These are phyloP conservation scores for Austroboletus niveus DNA, from an alignment of 1,284 basidiomycete species.

Conservation along the genomic window DNA sequence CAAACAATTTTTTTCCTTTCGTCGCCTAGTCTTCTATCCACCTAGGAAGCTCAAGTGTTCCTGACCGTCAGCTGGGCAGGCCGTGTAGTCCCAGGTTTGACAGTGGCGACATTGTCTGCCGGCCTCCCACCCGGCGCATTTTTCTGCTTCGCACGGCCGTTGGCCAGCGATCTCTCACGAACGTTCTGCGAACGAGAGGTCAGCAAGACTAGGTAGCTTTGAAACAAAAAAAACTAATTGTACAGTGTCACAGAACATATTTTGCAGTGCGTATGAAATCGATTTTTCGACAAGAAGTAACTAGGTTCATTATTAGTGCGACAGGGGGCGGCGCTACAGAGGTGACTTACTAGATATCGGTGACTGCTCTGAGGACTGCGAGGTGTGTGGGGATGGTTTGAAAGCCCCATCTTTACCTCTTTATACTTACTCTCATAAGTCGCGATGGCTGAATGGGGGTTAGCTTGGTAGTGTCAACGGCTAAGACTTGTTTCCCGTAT, in stretches of 20 bases:
- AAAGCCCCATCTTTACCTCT: background rate
- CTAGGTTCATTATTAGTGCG: background rate
- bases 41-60: background rate
- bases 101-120: background rate
- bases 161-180: background rate
- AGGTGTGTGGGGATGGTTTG: background rate
- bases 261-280: background rate
- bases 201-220: background rate
- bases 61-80: constrained; percentile 1
- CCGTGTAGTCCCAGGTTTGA: constrained; percentile 6
- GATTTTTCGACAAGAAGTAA: background rate
- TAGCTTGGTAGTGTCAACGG: too few relatives aligned
- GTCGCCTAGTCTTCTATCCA: too few relatives aligned
- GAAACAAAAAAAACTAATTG: background rate
- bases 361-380: background rate
- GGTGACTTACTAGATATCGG: too few relatives aligned
- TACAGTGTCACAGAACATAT: constrained; percentile 11
- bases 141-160: background rate
- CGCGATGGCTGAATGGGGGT: background rate
- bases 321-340: too few relatives aligned
- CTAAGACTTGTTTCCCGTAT: too few relatives aligned
- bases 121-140: constrained; percentile 12
- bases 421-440: constrained; percentile 7
- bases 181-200: constrained; percentile 7
- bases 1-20: too few relatives aligned